Conservation (phyloP, 1,139 yeast genomes). For the Debaryomyces subglobosus region DNA sequence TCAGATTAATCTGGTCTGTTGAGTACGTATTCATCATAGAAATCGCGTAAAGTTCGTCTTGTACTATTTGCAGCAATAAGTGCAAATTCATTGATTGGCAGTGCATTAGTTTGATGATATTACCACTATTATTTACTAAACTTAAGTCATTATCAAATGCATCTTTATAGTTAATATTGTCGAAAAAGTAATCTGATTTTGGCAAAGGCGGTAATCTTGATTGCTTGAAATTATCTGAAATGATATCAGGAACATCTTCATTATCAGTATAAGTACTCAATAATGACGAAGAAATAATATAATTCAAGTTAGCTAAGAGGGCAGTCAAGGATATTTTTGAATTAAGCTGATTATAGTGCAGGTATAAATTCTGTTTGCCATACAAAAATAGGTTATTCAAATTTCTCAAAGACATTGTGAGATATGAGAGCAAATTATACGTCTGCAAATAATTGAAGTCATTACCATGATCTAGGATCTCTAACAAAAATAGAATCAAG, state of each 20-base stretch:
- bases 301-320: conserved; percentile 20
- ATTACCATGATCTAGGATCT: conserved; percentile 30
- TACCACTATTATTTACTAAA: conserved; percentile 7
- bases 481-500: conserved; percentile 24
- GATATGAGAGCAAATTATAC: conserved; percentile 10
- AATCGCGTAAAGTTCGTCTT: conserved; percentile 22
- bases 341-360: conserved; percentile 24
- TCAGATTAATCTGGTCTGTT: conserved; percentile 15
- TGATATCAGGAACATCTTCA: conserved; percentile 20
- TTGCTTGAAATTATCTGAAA: conserved; percentile 17
- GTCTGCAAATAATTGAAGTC: conserved; percentile 14
- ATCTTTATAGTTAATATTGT: conserved; percentile 12
- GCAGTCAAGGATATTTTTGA: conserved; percentile 29
- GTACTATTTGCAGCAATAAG: conserved; percentile 14
- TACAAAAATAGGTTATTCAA: conserved; percentile 4
- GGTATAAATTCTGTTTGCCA: conserved; percentile 20
- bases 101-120: conserved; percentile 11
- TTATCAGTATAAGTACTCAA: conserved; percentile 13
- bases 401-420: conserved; percentile 10
- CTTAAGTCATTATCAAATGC: conserved; percentile 14
- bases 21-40: conserved; percentile 15
- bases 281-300: conserved; percentile 21
- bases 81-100: conserved; percentile 16
- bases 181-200: conserved; percentile 21
- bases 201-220: conserved; percentile 35